Evolutionary conservation across 2,329 filamentous ascomycete genomes (phyloP), one percentile per base, ranked within the genome.

Genomic region (Fusarium oligoseptatum): DNA sequence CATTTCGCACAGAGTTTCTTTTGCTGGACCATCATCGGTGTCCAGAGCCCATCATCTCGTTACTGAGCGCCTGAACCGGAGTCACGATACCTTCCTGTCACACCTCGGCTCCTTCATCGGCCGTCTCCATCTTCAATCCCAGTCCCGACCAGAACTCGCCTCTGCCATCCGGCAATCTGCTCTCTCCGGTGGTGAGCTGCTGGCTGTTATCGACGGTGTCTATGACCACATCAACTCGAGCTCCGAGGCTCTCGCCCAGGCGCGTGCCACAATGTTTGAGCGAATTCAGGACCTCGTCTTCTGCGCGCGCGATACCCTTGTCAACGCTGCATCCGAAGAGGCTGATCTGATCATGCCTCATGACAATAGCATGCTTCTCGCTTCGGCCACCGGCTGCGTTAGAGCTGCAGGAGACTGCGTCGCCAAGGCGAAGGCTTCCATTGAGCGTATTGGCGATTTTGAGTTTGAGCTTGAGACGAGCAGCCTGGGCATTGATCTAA

Each of bases 91-190:
- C 9, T 98, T 98, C 79, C 86, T 99, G 63, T 97, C 95, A 8
- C 93, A 95, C 80, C 90, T 99, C 61, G 96, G 94, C 60, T 97
- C 95, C 6, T 98, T 98, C 81, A 96, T 98, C 81, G 97, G 97
- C 17, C 88, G 91, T 41, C 88, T 98, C 66, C 95, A 98, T 82
- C 87, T 98, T 70, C 95, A 98, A 81, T 97, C 95, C n/a, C 93
- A 97, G 72, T 97, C 95, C 9, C 93, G 95, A 10, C 91, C 93
- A 1, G 95, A 98, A 81, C 88, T 98, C 58, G 91, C 95, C 36
- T 85, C 92, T 12, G 95, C 94, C 17, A 96, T 97, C 57, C 92
- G 94, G 80, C 92, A 96, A 81, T 94, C 95, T 10, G 94, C 95
- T 11, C 88, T 91, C 9, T 95, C 95, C 3, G 97, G 95, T 73